Base-by-base conservation (phyloP, 1,139 yeast genomes). In the Eremothecium gossypii region DNA sequence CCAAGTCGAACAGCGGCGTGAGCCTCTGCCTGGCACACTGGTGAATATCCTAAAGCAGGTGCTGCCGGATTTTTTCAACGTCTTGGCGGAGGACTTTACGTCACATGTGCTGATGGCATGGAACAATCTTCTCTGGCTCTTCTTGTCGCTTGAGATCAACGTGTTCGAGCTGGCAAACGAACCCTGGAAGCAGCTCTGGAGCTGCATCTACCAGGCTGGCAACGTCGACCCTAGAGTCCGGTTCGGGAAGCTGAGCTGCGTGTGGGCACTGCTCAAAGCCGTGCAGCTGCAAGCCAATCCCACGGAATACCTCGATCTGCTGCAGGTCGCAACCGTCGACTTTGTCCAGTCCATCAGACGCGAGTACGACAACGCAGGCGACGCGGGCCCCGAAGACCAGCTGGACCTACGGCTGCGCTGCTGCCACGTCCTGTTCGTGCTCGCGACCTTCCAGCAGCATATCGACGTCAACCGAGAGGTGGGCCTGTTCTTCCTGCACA, bases 81-180 rank as follows among this genome's bases (percentile, higher is more conserved):
- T 69, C 29, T 59, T 77, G 38, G 51, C 70, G 48, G 64, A 63
- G 28, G 66, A 65, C 36, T 68, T 77, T 44, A 60, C 72, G 27
- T 69, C 75, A 23, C 76, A 83, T 51, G 70, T 79, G 2, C 64
- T 84, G 42, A 70, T 76, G 12, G 77, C 84, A 11, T 69, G 86
- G 56, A 86, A 85, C 61, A 89, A 89, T 52, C 60, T 79, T 43
- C 58, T 74, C 30, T 78, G 86, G 81, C 65, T 78, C 36, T 57
- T 49, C 33, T 40, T 57, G 17, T 50, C 61, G 3, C 30, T 55
- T 11, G 52, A 48, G 13, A 38, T 51, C 30, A 50, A 50, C 33
- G 36, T 52, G 20, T 49, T 52, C 30, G 49, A 50, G 11, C 34
- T 53, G 10, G 33, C 46, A 17, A 43, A 45, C 49, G 45, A 61